Evolutionary conservation across 2,329 filamentous ascomycete genomes (phyloP), one percentile per base, ranked within the genome.

Genomic region (Sodiomyces alkalinus): DNA sequence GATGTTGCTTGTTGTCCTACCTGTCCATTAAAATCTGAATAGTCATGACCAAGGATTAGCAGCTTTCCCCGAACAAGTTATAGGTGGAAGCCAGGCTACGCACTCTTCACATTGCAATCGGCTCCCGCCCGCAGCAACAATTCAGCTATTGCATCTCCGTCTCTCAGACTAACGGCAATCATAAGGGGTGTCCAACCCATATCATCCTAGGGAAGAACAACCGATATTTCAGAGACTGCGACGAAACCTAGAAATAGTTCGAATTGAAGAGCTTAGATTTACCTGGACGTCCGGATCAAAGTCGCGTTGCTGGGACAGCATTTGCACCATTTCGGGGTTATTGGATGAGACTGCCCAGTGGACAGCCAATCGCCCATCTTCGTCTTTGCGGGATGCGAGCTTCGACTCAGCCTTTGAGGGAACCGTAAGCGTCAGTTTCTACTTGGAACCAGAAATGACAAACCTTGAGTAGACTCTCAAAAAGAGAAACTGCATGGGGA

Each of bases 331-430:
- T 15, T 75, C 68, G 6, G 77, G 55, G 40, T 74, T 76, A 48
- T 90, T 92, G 51, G 80, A 79, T 14, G 86, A 90, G 2, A 74
- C 72, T 0, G 90, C 87, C 90, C 90, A 98, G 61, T 98, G 90
- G 32, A 96, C 74, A 3, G 90, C 77, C 20, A 93, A 69, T 24
- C 90, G 80, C 11, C 83, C 82, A 50, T 98, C 90, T 27, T 81
- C 77, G 45, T 98, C 90, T 43, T 74, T 72, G 33, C 53, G 53
- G 26, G 58, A 63, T 16, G 81, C 75, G 21, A 92, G 68, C 44
- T 80, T 86, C 3, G 80, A 75, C 45, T 92, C 85, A 40, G 75
- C 73, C 78, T 87, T 10, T 4, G 22, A 17, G 5, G 19, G 17
- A 9, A 18, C 6, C 13, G 13, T 25, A 11, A 19, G 21, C 15